Percentiles rank a stretch among this genome's conserved stretches.
phyloP scores from a whole-genome alignment of 768 basidiomycete species.

The Fomitopsis pulvina region DNA sequence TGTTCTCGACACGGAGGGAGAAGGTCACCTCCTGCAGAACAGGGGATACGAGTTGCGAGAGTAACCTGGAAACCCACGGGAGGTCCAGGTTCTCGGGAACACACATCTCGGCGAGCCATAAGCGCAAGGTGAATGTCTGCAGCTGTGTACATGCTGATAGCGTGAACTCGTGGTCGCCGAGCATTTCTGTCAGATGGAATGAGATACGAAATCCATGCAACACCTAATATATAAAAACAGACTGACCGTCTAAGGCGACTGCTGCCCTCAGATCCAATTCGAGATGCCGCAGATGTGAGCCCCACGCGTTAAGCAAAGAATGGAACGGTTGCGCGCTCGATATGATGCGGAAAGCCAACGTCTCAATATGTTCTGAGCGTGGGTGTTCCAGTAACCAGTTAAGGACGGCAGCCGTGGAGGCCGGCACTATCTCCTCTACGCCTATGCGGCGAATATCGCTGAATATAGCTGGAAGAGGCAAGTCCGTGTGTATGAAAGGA shows the following conservation, averaged over 20 bases:
- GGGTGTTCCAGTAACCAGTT: too few species aligned
- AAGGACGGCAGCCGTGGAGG: too few species aligned
- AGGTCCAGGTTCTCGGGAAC: constrained; percentile 17
- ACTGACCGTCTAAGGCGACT: background rate
- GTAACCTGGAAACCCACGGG: constrained; percentile 13
- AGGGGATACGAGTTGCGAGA: constrained; percentile 11
- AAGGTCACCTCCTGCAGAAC: constrained; percentile 14
- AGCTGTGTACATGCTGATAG: constrained; percentile 10
- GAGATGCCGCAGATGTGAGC: background rate
- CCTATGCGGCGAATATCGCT: too few species aligned
- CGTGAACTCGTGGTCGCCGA: constrained; percentile 3
- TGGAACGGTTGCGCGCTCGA: background rate
- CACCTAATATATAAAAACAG: constrained; percentile 4
- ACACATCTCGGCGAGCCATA: constrained; percentile 20
- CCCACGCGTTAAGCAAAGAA: background rate
- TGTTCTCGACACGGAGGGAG: constrained; percentile 14
- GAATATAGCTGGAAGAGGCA: background rate
- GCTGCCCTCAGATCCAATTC: background rate
- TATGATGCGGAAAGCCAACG: background rate
- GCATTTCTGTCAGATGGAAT: background rate
- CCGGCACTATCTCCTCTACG: too few species aligned
- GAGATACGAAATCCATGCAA: background rate
- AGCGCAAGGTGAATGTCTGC: constrained; percentile 13
- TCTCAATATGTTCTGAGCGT: background rate
- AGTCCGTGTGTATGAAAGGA: background rate